A percentile compares a stretch with the other conserved stretches of the same genome.
Evolutionary conservation across 2,329 filamentous ascomycete genomes (phyloP).

Genomic region (Xylaria sp.): DNA sequence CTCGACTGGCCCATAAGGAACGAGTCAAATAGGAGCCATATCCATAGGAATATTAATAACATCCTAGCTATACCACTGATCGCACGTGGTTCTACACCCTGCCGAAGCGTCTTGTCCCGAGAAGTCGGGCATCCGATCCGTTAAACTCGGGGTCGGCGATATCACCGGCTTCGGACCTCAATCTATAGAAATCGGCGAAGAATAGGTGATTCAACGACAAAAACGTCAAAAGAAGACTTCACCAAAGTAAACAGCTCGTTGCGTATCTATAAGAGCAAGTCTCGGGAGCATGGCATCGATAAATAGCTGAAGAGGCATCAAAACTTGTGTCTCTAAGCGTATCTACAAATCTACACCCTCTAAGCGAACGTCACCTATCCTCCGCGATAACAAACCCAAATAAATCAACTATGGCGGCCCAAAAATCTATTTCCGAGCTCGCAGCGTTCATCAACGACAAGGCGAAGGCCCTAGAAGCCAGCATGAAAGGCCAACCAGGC

Average conservation of each 20-base stretch:
- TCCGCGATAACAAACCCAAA: not conserved
- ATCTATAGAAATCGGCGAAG: not conserved
- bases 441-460: constrained; percentile 41
- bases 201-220: constrained; percentile 1
- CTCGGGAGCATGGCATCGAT: constrained; percentile 9
- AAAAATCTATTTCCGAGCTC: constrained; percentile 43
- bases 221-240: not conserved
- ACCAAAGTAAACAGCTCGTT: not conserved
- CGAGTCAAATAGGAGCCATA: constrained; percentile 18
- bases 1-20: not conserved
- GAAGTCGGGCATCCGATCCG: constrained; percentile 18
- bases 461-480: constrained; percentile 38
- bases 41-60: not conserved
- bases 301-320: not conserved
- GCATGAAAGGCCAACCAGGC: constrained; percentile 37
- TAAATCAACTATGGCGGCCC: constrained; percentile 38
- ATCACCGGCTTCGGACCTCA: constrained; percentile 23
- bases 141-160: constrained; percentile 34
- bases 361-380: not conserved
- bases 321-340: not conserved
- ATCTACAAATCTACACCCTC: not conserved
- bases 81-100: not conserved
- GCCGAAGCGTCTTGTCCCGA: constrained; percentile 11
- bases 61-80: not conserved
- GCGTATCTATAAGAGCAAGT: constrained; percentile 15